These are phyloP conservation scores for Colletotrichum sublineola DNA, from an alignment of 2,329 filamentous ascomycete genomes.

Conservation along the genomic window DNA sequence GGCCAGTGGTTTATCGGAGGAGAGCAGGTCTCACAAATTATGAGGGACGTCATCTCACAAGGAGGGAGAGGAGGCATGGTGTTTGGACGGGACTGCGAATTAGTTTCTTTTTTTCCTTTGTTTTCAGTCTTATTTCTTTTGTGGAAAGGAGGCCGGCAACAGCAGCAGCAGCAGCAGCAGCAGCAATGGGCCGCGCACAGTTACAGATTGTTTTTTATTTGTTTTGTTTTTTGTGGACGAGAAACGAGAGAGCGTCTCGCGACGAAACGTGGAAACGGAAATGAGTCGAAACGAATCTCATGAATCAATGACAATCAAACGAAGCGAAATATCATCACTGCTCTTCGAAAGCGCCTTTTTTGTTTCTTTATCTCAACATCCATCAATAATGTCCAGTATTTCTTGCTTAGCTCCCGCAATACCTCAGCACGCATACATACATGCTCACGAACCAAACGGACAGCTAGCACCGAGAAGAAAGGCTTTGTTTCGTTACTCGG, in stretches of 20 bases:
- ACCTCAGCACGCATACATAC: neutral
- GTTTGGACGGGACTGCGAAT: slow-evolving; percentile 33
- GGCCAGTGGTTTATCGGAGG: slow-evolving; percentile 8
- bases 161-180: neutral
- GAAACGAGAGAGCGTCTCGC: slow-evolving; percentile 33
- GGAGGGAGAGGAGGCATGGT: slow-evolving; percentile 1
- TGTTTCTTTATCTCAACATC: neutral
- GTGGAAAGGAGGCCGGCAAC: slow-evolving; percentile 2
- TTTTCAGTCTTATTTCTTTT: neutral
- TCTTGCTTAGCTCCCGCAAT: neutral
- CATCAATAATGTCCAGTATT: neutral
- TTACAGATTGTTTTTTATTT: slow-evolving; percentile 22
- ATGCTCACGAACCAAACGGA: neutral
- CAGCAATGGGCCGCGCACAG: neutral
- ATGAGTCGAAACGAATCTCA: slow-evolving; percentile 40
- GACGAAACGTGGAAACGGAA: slow-evolving; percentile 37
- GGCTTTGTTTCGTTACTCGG: neutral
- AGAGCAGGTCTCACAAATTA: slow-evolving; percentile 41
- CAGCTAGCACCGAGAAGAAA: slow-evolving; percentile 18
- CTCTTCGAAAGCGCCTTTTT: slow-evolving; percentile 22
- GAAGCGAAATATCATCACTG: slow-evolving; percentile 22
- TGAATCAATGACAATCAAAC: slow-evolving; percentile 31
- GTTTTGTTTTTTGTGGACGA: neutral
- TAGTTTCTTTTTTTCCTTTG: slow-evolving; percentile 37
- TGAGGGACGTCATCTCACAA: slow-evolving; percentile 31